A percentile compares a stretch with the other conserved stretches of the same genome.
Evolutionary conservation across 768 basidiomycete genomes (phyloP).

Genomic region (Trichaptum fuscoviolaceum): DNA sequence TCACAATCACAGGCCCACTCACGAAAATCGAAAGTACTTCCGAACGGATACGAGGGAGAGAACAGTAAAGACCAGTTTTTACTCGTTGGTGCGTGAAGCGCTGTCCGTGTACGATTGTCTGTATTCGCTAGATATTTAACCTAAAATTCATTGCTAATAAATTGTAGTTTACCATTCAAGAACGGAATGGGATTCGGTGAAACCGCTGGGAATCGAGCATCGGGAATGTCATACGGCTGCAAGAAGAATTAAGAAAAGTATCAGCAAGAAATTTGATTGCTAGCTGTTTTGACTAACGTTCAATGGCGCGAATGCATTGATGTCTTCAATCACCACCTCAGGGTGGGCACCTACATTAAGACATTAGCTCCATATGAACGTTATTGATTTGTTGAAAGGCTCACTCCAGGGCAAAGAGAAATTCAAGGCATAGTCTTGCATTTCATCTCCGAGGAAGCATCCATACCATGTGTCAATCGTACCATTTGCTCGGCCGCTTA

Average conservation of each 20-base stretch:
- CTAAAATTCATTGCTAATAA: background rate
- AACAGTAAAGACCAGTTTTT: slow-evolving; percentile 34
- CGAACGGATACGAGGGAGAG: slow-evolving; percentile 26
- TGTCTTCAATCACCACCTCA: slow-evolving; percentile 14
- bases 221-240: slow-evolving; percentile 47
- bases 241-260: background rate
- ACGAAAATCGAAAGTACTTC: slow-evolving; percentile 17
- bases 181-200: slow-evolving; percentile 49
- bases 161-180: slow-evolving; percentile 45
- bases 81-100: slow-evolving; percentile 65
- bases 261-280: background rate
- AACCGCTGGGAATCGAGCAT: slow-evolving; percentile 32
- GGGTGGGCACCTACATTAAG: background rate
- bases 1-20: background rate
- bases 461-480: slow-evolving; percentile 38
- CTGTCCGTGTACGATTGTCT: slow-evolving; percentile 53
- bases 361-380: background rate
- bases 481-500: slow-evolving; percentile 44
- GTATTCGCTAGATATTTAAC: background rate
- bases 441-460: slow-evolving; percentile 58
- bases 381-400: slow-evolving; percentile 9
- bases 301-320: slow-evolving; percentile 7
- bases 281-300: slow-evolving; percentile 6
- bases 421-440: slow-evolving; percentile 68
- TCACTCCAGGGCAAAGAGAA: slow-evolving; percentile 58